A percentile compares a stretch with the other conserved stretches of the same genome.
Conservation (phyloP, 2,329 filamentous ascomycete genomes). For the Phaeophleospora eucalypticola region DNA sequence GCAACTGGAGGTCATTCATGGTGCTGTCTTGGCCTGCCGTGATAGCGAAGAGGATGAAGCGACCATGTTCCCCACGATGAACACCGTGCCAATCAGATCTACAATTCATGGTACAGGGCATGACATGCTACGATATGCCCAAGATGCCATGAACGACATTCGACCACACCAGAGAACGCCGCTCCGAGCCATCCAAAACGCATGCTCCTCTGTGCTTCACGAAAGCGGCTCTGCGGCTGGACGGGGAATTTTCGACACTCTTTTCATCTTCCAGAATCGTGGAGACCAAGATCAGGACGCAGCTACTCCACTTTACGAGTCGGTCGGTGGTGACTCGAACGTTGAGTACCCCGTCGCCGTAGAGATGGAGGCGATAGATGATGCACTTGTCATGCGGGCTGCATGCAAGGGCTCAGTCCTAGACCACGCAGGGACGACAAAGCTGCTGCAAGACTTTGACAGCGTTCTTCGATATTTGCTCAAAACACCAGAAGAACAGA, state of each 20-base stretch:
- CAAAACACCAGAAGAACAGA: slow-evolving; percentile 42
- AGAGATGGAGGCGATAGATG: slow-evolving; percentile 65
- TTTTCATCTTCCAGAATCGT: slow-evolving; percentile 63
- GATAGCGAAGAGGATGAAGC: slow-evolving; percentile 65
- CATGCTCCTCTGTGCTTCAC: slow-evolving; percentile 22
- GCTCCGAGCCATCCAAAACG: slow-evolving; percentile 63
- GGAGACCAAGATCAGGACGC: slow-evolving; percentile 32
- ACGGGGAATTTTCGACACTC: slow-evolving; percentile 55
- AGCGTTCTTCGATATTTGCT: slow-evolving; percentile 56
- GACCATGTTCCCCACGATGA: slow-evolving; percentile 86
- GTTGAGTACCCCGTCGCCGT: slow-evolving; percentile 80
- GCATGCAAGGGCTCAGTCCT: slow-evolving; percentile 62
- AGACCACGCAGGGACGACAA: slow-evolving; percentile 42
- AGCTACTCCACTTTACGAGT: slow-evolving; percentile 51
- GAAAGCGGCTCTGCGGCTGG: slow-evolving; percentile 34
- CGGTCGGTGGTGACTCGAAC: slow-evolving; percentile 59
- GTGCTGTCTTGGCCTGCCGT: slow-evolving; percentile 79
- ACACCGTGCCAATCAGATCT: slow-evolving; percentile 72
- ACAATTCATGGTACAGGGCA: slow-evolving; percentile 64
- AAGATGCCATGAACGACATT: slow-evolving; percentile 63
- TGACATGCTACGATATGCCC: slow-evolving; percentile 68
- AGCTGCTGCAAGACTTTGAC: slow-evolving; percentile 59
- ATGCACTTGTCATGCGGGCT: slow-evolving; percentile 63
- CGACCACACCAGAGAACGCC: slow-evolving; percentile 73
- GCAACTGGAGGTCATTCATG: slow-evolving; percentile 73